Evolutionary conservation across 495 filamentous ascomycete genomes (phyloP), one percentile per base, ranked within the genome.

Genomic region (Aspergillus affinis): DNA sequence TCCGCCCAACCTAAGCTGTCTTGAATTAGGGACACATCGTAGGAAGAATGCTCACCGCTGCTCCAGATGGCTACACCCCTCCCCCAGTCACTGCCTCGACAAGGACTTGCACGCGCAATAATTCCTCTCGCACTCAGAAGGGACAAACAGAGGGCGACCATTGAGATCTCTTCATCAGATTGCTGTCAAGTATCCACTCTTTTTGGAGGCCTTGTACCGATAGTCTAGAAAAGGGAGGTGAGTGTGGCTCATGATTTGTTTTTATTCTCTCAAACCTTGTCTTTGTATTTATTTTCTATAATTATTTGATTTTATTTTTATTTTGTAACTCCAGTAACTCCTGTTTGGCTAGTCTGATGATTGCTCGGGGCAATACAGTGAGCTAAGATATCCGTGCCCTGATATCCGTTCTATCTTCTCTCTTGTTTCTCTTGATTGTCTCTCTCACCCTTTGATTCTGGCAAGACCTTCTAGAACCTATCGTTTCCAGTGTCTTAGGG

Each of bases 21-120:
- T 60, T 59, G 61, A 62, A 59, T 29, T 57, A 54, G 27, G 54
- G 51, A 54, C 53, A 50, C 36, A 41, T 41, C 36, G 36, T 41
- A 41, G 36, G 36, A 36, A 29, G 12, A 49, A 44, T 48, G 57
- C 63, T 66, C 67, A 69, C 67, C 64, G 67, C 67, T 62, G 53
- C 57, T 63, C 59, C 57, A 50, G 29, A 49, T 57, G 53, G 49
- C 23, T 41, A 32, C 52, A 10, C 36, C 12, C 1, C 1, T 36
- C 18, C 36, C 23, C 19, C 53, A 32, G 36, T 41, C 36, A 41
- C 54, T 60, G 44, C 58, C 63, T 68, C 63, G 66, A 68, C 62
- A 44, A 27, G 48, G 48, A 8, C 48, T 56, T 62, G 53, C 23
- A 69, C 51, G 46, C 57, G 21, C 57, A 36, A 47, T 56, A 59